These are phyloP conservation scores for Coniosporium uncinatum DNA, from an alignment of 2,329 filamentous ascomycete species.

Conservation along the genomic window DNA sequence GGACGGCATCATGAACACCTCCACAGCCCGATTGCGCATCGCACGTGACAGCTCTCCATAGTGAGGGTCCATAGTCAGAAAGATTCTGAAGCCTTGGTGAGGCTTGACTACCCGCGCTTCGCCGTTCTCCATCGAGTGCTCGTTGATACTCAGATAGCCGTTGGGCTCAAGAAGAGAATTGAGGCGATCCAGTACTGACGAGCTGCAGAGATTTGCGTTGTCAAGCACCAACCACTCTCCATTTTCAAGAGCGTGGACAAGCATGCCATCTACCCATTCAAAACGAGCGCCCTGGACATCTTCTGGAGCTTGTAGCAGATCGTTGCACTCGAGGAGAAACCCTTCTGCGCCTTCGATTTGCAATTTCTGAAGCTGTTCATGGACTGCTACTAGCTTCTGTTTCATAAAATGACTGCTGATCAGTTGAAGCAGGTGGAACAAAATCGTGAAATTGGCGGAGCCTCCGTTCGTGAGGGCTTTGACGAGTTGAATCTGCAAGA, in stretches of 20 bases:
- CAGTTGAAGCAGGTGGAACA: background rate
- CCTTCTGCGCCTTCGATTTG: background rate
- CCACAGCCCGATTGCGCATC: constrained; percentile 93
- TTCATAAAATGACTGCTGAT: too few relatives aligned
- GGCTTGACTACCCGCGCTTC: constrained; percentile 75
- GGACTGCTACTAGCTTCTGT: background rate
- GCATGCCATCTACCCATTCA: constrained; percentile 92
- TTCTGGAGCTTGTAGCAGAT: background rate
- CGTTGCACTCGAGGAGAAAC: background rate
- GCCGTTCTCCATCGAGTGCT: constrained; percentile 80
- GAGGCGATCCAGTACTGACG: constrained; percentile 88
- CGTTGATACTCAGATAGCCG: constrained; percentile 85
- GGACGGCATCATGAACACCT: constrained; percentile 46
- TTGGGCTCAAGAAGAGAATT: constrained; percentile 93
- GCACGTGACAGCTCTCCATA: constrained; percentile 93
- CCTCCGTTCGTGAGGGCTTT: background rate
- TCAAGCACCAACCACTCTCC: constrained; percentile 94
- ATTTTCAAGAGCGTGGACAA: constrained; percentile 79
- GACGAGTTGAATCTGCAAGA: background rate
- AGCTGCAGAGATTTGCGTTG: constrained; percentile 95
- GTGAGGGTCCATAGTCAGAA: constrained; percentile 87
- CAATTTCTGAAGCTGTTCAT: background rate
- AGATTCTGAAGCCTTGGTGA: constrained; percentile 85
- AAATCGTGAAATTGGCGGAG: background rate
- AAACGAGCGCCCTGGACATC: constrained; percentile 56